phyloP scores from a whole-genome alignment of 768 basidiomycete species.

The Rhizopogon salebrosus region DNA sequence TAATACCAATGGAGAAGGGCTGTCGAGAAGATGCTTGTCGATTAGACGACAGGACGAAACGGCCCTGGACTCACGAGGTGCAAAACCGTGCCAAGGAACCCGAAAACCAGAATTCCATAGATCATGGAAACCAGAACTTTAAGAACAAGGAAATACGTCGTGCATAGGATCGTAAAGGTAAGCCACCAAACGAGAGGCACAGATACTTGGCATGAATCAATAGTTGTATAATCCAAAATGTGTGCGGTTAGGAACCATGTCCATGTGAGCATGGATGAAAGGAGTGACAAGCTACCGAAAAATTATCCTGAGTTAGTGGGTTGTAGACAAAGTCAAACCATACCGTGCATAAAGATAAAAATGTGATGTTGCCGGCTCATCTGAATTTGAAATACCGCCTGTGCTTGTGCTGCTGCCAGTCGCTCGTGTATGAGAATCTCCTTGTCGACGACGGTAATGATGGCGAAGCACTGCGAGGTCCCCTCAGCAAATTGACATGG shows the following conservation, averaged over 20 bases:
- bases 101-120: slow-evolving; percentile 77
- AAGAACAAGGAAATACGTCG: slow-evolving; percentile 70
- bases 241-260: too few relatives aligned
- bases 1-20: slow-evolving; percentile 75
- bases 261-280: slow-evolving; percentile 63
- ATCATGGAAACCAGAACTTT: slow-evolving; percentile 70
- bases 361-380: slow-evolving; percentile 20
- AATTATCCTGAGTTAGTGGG: background rate
- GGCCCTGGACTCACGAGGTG: slow-evolving; percentile 56
- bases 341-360: slow-evolving; percentile 24
- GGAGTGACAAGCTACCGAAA: slow-evolving; percentile 46
- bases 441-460: slow-evolving; percentile 12
- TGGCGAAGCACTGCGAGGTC: slow-evolving; percentile 1
- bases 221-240: slow-evolving; percentile 71
- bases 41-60: background rate
- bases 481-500: slow-evolving; percentile 7
- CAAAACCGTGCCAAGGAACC: slow-evolving; percentile 66
- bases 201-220: slow-evolving; percentile 64
- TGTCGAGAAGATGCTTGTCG: slow-evolving; percentile 23
- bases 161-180: slow-evolving; percentile 71
- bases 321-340: too few relatives aligned
- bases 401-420: slow-evolving; percentile 16
- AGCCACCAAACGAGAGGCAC: slow-evolving; percentile 88
- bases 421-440: slow-evolving; percentile 6
- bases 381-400: slow-evolving; percentile 12